Evolutionary conservation across 768 basidiomycete species (phyloP), one percentile per base, ranked within the genome.

Genomic region (Mycena sanguinolenta): DNA sequence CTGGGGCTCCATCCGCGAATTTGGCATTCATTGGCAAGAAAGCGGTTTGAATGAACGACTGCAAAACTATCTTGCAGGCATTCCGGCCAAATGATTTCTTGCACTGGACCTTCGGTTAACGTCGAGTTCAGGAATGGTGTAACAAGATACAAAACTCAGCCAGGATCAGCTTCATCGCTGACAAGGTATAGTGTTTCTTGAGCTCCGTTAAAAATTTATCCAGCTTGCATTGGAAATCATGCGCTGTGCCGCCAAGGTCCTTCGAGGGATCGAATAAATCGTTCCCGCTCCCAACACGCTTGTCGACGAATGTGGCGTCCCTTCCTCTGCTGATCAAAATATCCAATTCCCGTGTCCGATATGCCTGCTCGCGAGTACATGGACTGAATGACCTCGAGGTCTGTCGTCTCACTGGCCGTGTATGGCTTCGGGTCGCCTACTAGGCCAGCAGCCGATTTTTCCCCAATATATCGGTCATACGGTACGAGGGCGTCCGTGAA

Each of bases 331-430:
- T 16, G 49, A 38, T 38, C 62, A 52, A 25, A 4, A 34, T 10
- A 10, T 34, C 32, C 10, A 4, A 34, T 34, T 34, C 32, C 32
- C 32, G 32, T 10, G 32, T 34, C 32, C 32, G 10, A 5, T 10
- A 5, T 34, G 6, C 4, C 10, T 34, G 32, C 32, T 34, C 10
- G 4, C 10, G 10, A 4, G 32, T 34, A 34, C 6, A 57, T 44
- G 27, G 4, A 1, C 23, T 49, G 28, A 5, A 46, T n/a, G 27
- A 49, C 36, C 19, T 44, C 54, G 23, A 65, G 21, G 27, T 65
- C 63, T 30, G 63, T 58, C 42, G 63, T 65, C 30, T 65, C 63
- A 27, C 25, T 44, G 54, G 39, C 54, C 5, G 54, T 65, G 63
- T 65, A 65, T 49, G 53, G 19, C 23, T 36, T 54, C 6, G 52